Percentiles rank a stretch among this genome's conserved stretches.
These are phyloP conservation scores for Calonectria leucothoes DNA, from an alignment of 2,329 filamentous ascomycete genomes.

Conservation along the genomic window DNA sequence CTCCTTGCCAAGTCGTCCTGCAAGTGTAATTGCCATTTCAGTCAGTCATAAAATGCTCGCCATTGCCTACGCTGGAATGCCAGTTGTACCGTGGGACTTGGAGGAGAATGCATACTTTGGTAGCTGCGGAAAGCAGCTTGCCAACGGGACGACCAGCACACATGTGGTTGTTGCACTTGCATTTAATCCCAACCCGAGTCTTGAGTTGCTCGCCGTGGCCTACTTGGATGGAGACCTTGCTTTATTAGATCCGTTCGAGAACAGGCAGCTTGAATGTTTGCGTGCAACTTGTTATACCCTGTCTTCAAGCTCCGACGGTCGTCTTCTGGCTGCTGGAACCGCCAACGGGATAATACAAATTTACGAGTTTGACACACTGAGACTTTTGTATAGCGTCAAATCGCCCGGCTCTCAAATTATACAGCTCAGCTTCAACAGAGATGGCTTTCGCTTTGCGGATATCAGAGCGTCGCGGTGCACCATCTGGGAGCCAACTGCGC, in stretches of 20 bases:
- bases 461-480: slow-evolving; percentile 49
- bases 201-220: slow-evolving; percentile 42
- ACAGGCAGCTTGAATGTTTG: slow-evolving; percentile 37
- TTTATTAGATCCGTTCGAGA: slow-evolving; percentile 43
- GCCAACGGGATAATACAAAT: slow-evolving; percentile 42
- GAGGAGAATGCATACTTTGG: slow-evolving; percentile 44
- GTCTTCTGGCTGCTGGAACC: slow-evolving; percentile 42
- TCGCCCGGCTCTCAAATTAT: slow-evolving; percentile 40
- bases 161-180: slow-evolving; percentile 43
- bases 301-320: slow-evolving; percentile 44
- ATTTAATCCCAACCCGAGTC: slow-evolving; percentile 49
- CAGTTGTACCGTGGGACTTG: slow-evolving; percentile 50
- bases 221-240: slow-evolving; percentile 49
- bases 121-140: slow-evolving; percentile 47
- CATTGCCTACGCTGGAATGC: slow-evolving; percentile 43
- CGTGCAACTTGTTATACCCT: slow-evolving; percentile 45
- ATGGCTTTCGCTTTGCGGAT: slow-evolving; percentile 48
- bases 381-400: slow-evolving; percentile 28
- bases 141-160: slow-evolving; percentile 44
- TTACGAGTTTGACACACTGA: slow-evolving; percentile 45
- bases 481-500: slow-evolving; percentile 49
- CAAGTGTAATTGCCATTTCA: slow-evolving; percentile 43
- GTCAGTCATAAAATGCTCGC: slow-evolving; percentile 46
- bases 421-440: slow-evolving; percentile 44
- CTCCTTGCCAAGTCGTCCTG: slow-evolving; percentile 14